Evolutionary conservation across 2,329 filamentous ascomycete genomes (phyloP), one percentile per base, ranked within the genome.

Genomic region (Verticillium isaacii): DNA sequence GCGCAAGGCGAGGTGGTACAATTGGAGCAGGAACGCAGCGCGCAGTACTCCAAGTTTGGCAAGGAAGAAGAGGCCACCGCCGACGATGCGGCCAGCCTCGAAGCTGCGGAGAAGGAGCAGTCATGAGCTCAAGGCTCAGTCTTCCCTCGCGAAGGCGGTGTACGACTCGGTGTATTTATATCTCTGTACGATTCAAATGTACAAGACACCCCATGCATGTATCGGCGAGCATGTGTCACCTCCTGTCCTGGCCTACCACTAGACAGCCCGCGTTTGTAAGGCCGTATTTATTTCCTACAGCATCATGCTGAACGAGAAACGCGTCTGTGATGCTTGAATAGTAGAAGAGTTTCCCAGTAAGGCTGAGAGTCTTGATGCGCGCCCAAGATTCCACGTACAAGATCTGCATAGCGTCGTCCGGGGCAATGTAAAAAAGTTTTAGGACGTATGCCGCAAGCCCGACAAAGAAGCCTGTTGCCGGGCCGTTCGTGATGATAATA

Each of bases 361-460:
- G 74, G 77, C 94, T 98, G 66, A 98, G 76, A 14, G 85, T 89
- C 66, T 84, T 88, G 17, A 96, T 91, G 17, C 95, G 84, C 2
- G 95, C 94, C 89, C 93, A 97, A 23, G 91, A 95, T 80, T 99
- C 95, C 32, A 97, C 85, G 73, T 95, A 99, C 15, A 98, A 80
- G 11, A 90, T 88, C 65, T 87, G 85, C 78, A 94, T 88, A 65
- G 83, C 83, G 32, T 80, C 76, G 23, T 78, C 72, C 0, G 81
- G 81, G 32, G 78, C 76, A 6, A 80, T 11, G 60, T 67, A 76
- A 37, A 80, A 67, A 12, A 85, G 63, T 68, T 82, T 85, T 57
- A 86, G 68, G 0, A 78, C 1, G 45, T 82, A 78, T 0, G 80
- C 82, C 0, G 78, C 77, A 2, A 85, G 59, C 2, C 81, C 83